Conservation (phyloP, 139 green algal genomes). For the Asterochloris sp. region DNA sequence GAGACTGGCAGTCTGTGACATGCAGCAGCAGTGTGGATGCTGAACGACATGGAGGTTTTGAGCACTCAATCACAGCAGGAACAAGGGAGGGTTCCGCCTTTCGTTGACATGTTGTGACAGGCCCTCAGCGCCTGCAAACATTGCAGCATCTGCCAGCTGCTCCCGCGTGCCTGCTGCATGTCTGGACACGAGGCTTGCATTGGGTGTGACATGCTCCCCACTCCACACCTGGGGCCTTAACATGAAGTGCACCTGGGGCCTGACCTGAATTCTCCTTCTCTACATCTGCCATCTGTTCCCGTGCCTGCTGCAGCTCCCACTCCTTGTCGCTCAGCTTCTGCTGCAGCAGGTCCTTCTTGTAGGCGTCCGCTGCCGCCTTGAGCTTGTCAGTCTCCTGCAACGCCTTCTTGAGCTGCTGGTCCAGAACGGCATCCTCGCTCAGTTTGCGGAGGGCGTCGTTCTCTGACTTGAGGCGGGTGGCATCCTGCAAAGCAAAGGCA, state of each 20-base stretch:
- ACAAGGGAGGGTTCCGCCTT: no score
- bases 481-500: neutral
- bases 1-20: no score
- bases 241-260: neutral
- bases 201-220: no score
- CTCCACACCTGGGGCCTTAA: neutral
- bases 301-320: constrained; percentile 17
- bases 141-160: no score
- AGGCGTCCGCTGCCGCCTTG: constrained; percentile 36
- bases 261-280: constrained; percentile 33
- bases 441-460: constrained; percentile 25
- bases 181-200: no score
- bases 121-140: no score
- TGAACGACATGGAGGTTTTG: no score
- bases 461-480: constrained; percentile 11
- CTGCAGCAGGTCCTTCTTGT: constrained; percentile 43
- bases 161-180: no score
- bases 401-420: constrained; percentile 24
- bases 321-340: constrained; percentile 35
- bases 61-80: no score
- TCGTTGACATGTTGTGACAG: no score
- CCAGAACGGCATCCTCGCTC: constrained; percentile 24
- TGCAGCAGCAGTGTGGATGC: no score
- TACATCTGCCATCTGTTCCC: constrained; percentile 22
- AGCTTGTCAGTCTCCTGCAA: constrained; percentile 43